Conservation (phyloP, 2,329 filamentous ascomycete species). For the Aureobasidium mangrovei region DNA sequence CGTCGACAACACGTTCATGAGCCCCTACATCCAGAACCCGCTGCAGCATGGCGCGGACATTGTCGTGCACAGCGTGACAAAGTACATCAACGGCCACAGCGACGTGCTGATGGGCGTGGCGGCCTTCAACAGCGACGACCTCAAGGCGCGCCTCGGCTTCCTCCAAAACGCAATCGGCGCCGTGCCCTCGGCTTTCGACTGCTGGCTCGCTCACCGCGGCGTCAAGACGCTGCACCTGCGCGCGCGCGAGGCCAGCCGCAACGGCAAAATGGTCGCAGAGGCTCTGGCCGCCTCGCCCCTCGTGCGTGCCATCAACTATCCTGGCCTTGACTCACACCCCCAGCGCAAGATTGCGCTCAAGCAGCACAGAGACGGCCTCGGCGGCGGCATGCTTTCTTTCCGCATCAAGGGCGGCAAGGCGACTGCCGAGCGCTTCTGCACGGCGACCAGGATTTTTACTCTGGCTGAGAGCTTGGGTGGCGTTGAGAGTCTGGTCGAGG, state of each 20-base stretch:
- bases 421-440: constrained; percentile 88
- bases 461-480: constrained; percentile 88
- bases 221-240: constrained; percentile 94
- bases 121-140: constrained; percentile 79
- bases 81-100: constrained; percentile 96
- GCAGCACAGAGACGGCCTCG: constrained; percentile 90
- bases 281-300: constrained; percentile 71
- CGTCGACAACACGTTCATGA: constrained; percentile 98
- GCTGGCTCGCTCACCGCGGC: constrained; percentile 94
- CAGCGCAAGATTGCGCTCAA: constrained; percentile 76
- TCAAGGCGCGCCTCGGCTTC: constrained; percentile 73
- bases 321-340: constrained; percentile 77
- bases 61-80: constrained; percentile 90
- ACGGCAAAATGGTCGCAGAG: constrained; percentile 68
- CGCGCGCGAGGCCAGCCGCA: constrained; percentile 72
- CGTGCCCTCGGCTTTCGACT: constrained; percentile 89
- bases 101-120: constrained; percentile 97
- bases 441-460: constrained; percentile 80
- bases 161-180: constrained; percentile 96
- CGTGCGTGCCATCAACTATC: constrained; percentile 90
- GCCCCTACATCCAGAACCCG: constrained; percentile 93
- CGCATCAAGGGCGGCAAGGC: constrained; percentile 77
- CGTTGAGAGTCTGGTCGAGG: constrained; percentile 83
- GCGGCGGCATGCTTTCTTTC: constrained; percentile 96
- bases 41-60: constrained; percentile 92